Conservation (phyloP, 2,329 filamentous ascomycete species). For the Coniochaeta sp. region DNA sequence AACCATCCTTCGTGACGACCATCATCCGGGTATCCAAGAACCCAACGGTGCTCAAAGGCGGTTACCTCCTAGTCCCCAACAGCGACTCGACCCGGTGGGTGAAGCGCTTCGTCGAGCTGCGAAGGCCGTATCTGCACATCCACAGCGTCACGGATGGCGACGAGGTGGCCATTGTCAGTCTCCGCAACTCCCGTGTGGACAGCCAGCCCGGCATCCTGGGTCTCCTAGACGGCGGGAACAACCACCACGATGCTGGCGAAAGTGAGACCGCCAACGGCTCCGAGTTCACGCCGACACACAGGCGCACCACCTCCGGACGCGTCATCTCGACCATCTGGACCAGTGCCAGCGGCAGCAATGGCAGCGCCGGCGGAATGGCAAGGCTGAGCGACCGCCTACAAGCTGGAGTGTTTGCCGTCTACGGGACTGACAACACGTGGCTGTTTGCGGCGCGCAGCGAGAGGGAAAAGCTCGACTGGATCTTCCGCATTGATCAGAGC, state of each 20-base stretch:
- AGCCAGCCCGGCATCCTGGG: slow-evolving; percentile 82
- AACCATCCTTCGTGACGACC: slow-evolving; percentile 64
- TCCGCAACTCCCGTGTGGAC: slow-evolving; percentile 86
- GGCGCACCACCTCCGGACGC: slow-evolving; percentile 41
- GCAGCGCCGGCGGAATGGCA: slow-evolving; percentile 35
- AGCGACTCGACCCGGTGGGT: slow-evolving; percentile 79
- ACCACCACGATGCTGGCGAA: slow-evolving; percentile 15
- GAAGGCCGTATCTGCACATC: slow-evolving; percentile 85
- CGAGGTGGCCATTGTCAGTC: slow-evolving; percentile 81
- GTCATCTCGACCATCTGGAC: slow-evolving; percentile 50
- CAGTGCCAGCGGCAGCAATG: slow-evolving; percentile 8
- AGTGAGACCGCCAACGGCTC: slow-evolving; percentile 25
- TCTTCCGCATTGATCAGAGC: slow-evolving; percentile 86
- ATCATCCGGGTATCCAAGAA: slow-evolving; percentile 78
- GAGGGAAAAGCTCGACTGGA: slow-evolving; percentile 94
- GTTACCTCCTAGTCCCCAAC: slow-evolving; percentile 80
- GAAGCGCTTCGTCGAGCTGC: slow-evolving; percentile 85
- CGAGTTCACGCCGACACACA: slow-evolving; percentile 31
- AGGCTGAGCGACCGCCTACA: slow-evolving; percentile 52
- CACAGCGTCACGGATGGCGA: slow-evolving; percentile 82
- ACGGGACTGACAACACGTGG: slow-evolving; percentile 91
- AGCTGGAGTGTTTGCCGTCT: slow-evolving; percentile 84
- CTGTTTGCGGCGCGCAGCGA: slow-evolving; percentile 86
- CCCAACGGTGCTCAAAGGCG: slow-evolving; percentile 71
- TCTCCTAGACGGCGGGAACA: slow-evolving; percentile 46